These are phyloP conservation scores for Neurospora sp. DNA, from an alignment of 495 filamentous ascomycete genomes.

Conservation along the genomic window DNA sequence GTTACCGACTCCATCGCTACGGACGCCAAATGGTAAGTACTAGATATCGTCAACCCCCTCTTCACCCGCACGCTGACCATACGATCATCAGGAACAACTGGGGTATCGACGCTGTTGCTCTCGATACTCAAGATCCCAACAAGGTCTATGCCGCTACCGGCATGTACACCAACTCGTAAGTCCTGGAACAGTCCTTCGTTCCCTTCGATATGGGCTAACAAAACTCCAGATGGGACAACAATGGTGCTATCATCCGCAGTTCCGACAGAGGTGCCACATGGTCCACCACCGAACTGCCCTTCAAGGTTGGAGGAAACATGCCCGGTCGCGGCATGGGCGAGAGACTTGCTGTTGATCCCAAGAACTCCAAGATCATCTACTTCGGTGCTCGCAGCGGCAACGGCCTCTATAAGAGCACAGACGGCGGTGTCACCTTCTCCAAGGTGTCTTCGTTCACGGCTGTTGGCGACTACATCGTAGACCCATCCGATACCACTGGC, in stretches of 20 bases:
- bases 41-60: neutral
- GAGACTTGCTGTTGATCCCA: slow-evolving; percentile 50
- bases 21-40: slow-evolving; percentile 35
- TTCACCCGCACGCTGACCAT: slow-evolving; percentile 10
- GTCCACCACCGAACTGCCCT: slow-evolving; percentile 35
- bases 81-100: slow-evolving; percentile 32
- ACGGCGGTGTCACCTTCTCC: slow-evolving; percentile 45
- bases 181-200: neutral
- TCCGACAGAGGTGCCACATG: slow-evolving; percentile 43
- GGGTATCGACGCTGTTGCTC: slow-evolving; percentile 49
- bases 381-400: slow-evolving; percentile 52
- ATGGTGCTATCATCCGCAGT: slow-evolving; percentile 41
- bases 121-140: slow-evolving; percentile 44
- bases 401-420: slow-evolving; percentile 51
- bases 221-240: slow-evolving; percentile 38
- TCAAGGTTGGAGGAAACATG: slow-evolving; percentile 57
- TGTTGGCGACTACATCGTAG: slow-evolving; percentile 35
- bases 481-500: slow-evolving; percentile 34
- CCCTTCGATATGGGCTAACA: neutral
- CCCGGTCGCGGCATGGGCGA: slow-evolving; percentile 56
- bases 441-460: slow-evolving; percentile 50
- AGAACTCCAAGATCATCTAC: slow-evolving; percentile 45
- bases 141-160: slow-evolving; percentile 49
- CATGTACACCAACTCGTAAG: slow-evolving; percentile 41
- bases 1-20: slow-evolving; percentile 43